Evolutionary conservation across 1,284 basidiomycete species (phyloP).

Genomic region (Earliella scabrosa): DNA sequence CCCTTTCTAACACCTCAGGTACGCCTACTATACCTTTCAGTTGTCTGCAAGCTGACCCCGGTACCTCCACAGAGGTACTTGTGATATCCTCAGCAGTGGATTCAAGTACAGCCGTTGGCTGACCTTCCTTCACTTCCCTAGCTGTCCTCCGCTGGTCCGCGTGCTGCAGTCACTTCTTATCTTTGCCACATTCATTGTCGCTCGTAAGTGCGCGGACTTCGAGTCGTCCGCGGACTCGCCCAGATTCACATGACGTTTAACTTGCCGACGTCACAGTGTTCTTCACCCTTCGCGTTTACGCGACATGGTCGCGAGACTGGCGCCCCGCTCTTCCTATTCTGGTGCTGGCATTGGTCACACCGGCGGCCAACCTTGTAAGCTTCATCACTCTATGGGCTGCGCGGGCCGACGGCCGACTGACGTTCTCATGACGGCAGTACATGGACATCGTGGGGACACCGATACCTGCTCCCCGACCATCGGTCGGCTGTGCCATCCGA

Average conservation of each 20-base stretch:
- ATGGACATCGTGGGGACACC: slow-evolving; percentile 10
- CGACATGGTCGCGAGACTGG: slow-evolving; percentile 18
- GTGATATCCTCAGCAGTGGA: too few species aligned
- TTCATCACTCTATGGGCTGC: neutral
- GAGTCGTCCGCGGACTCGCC: neutral
- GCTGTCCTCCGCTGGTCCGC: slow-evolving; percentile 13
- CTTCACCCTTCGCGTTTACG: slow-evolving; percentile 13
- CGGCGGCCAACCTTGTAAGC: slow-evolving; percentile 15
- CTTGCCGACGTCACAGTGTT: slow-evolving; percentile 1
- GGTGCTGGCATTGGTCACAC: slow-evolving; percentile 19
- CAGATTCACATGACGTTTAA: neutral
- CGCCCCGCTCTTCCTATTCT: slow-evolving; percentile 14
- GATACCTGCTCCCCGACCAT: slow-evolving; percentile 20
- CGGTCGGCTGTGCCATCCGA: slow-evolving; percentile 23
- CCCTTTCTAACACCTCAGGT: slow-evolving; percentile 13
- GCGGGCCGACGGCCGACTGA: too few species aligned
- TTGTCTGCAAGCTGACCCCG: neutral
- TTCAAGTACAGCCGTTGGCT: too few species aligned
- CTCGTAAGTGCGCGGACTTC: neutral
- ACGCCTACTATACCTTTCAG: neutral
- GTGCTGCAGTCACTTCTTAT: slow-evolving; percentile 7
- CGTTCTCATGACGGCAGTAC: too few species aligned
- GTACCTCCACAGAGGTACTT: neutral
- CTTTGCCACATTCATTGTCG: slow-evolving; percentile 3
- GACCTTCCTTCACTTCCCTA: neutral